These are phyloP conservation scores for Euclidium syriacum DNA, from an alignment of 345 rosid genomes.

Conservation along the genomic window DNA sequence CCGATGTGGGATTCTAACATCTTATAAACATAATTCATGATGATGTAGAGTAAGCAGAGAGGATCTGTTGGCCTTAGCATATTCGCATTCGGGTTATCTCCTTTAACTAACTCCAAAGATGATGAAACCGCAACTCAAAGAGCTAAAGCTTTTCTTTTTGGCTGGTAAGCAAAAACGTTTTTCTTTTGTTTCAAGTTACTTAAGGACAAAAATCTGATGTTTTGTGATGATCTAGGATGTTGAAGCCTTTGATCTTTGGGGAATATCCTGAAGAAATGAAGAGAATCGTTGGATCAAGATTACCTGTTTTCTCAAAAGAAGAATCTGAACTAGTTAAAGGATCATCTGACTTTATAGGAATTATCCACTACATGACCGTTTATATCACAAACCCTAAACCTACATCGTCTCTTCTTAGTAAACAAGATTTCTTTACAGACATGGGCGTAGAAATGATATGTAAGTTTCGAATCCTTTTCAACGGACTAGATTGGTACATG, in stretches of 20 bases:
- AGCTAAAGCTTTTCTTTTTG: conserved; percentile 36
- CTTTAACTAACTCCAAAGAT: conserved; percentile 40
- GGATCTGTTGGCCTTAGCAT: conserved; percentile 47
- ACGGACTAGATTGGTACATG: too few species aligned
- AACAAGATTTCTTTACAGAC: conserved; percentile 38
- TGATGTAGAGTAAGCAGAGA: conserved; percentile 47
- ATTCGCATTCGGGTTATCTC: conserved; percentile 32
- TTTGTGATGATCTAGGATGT: conserved; percentile 33
- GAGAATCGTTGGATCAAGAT: conserved; percentile 50
- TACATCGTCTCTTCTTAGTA: conserved; percentile 8
- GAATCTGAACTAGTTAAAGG: conserved; percentile 62
- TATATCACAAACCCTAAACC: conserved; percentile 33
- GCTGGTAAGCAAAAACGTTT: conserved; percentile 38
- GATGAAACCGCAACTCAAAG: conserved; percentile 46
- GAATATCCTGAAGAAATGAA: conserved; percentile 72
- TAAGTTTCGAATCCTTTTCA: conserved; percentile 21
- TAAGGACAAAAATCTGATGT: background rate
- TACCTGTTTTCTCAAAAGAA: conserved; percentile 47
- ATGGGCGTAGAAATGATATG: conserved; percentile 15
- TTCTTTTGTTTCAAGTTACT: background rate
- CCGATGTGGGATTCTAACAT: too few species aligned
- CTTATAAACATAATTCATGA: background rate
- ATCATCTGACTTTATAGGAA: conserved; percentile 57
- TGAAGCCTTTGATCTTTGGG: conserved; percentile 63
- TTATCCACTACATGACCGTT: conserved; percentile 35